Conservation (phyloP, 768 basidiomycete genomes). For the Psilocybe subaeruginosa region DNA sequence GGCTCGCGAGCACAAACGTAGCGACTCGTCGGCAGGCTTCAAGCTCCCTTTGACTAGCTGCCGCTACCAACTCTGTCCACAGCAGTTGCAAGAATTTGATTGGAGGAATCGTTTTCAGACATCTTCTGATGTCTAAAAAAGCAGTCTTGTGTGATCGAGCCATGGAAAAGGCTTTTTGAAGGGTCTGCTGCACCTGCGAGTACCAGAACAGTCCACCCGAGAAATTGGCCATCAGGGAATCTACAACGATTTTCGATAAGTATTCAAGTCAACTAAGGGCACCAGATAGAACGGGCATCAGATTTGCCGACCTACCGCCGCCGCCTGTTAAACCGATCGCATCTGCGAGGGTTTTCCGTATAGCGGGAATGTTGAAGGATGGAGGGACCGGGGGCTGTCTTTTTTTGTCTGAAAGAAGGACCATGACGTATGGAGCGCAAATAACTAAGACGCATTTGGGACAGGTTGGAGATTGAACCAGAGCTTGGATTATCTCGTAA, state of each 20-base stretch:
- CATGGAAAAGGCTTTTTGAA: slow-evolving; percentile 57
- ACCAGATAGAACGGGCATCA: neutral
- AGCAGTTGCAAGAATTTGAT: slow-evolving; percentile 64
- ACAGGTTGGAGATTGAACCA: slow-evolving; percentile 66
- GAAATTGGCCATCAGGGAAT: slow-evolving; percentile 18
- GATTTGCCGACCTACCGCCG: slow-evolving; percentile 31
- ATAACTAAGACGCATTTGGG: slow-evolving; percentile 69
- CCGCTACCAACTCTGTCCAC: slow-evolving; percentile 66
- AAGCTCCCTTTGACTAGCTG: slow-evolving; percentile 58
- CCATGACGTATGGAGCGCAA: slow-evolving; percentile 58
- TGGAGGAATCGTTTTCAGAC: slow-evolving; percentile 59
- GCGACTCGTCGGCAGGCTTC: slow-evolving; percentile 68
- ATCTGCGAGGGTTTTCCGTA: slow-evolving; percentile 40
- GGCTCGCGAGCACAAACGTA: slow-evolving; percentile 69
- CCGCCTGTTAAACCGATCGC: slow-evolving; percentile 38
- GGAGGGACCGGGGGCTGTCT: slow-evolving; percentile 19
- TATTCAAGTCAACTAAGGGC: slow-evolving; percentile 1
- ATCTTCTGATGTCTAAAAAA: slow-evolving; percentile 66
- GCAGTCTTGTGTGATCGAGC: slow-evolving; percentile 68
- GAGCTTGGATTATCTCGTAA: slow-evolving; percentile 66
- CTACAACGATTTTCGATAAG: slow-evolving; percentile 17
- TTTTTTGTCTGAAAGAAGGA: slow-evolving; percentile 39
- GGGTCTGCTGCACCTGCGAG: slow-evolving; percentile 57
- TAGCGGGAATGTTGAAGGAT: slow-evolving; percentile 26
- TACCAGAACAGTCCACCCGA: slow-evolving; percentile 39